Evolutionary conservation across 495 filamentous ascomycete genomes (phyloP), one percentile per base, ranked within the genome.

Genomic region (Podospora pseudopauciseta): DNA sequence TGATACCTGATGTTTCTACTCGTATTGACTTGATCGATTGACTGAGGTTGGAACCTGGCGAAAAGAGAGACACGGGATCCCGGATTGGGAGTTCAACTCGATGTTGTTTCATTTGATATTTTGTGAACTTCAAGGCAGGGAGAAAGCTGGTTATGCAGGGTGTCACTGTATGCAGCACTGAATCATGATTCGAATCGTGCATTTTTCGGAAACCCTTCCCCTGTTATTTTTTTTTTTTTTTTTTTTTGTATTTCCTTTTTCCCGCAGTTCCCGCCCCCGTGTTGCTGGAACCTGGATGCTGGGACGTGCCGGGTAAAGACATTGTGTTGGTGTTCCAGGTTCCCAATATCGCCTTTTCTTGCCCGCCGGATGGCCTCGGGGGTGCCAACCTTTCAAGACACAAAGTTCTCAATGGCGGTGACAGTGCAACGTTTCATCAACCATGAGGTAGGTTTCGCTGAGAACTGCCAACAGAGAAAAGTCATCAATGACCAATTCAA

Each of bases 91-190:
- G 39, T 49, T 49, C 39, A 11, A 49, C 13, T 58, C 23, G 55
- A 58, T 26, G 18, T 57, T 57, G 54, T 57, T 57, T 57, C 54
- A 57, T 4, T 18, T 57, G 18, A 58, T 26, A 58, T 58, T 58
- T 19, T 58, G n/a, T 4, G 23, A 58, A 58, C 55, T 15, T 26
- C 7, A 7, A 58, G 6, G 7, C 55, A 58, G 55, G 1, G 55
- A 58, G 55, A 58, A 58, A 58, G 18, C 55, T 58, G n/a, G 55
- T 58, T 58, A 11, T 11, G 13, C 5, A 16, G 15, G 39, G 39
- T 49, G 13, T 49, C 39, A 49, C 39, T 23, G 7, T 32, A 49
- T 16, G 13, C 7, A 11, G 39, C 5, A 49, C 13, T 49, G 39
- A 49, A 49, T 49, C 39, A 49, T 13, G 39, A 16, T 49, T 49